phyloP scores from a whole-genome alignment of 352 stramenopile genomes.

The Globisporangium parvum region DNA sequence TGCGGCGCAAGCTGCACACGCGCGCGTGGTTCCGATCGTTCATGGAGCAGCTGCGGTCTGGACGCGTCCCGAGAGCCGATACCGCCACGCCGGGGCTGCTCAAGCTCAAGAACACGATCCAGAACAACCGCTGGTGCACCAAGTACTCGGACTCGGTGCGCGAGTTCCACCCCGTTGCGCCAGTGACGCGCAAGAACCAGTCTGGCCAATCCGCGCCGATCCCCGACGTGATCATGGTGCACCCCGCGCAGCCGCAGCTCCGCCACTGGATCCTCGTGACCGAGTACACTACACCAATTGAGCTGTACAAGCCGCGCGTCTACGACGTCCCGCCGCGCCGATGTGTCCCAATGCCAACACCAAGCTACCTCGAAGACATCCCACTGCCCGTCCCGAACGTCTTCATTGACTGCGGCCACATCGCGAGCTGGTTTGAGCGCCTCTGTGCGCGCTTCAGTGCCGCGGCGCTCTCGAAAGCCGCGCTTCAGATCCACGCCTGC shows the following conservation, averaged over 20 bases:
- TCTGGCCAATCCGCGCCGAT: conserved; percentile 23
- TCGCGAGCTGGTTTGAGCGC: conserved; percentile 65
- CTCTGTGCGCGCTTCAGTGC: conserved; percentile 42
- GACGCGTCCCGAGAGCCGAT: conserved; percentile 41
- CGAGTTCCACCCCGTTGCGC: conserved; percentile 62
- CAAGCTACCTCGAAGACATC: conserved; percentile 68
- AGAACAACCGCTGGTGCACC: conserved; percentile 62
- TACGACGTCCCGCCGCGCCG: conserved; percentile 79
- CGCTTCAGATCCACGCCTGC: conserved; percentile 62
- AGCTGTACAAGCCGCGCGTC: conserved; percentile 72
- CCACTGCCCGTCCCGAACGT: conserved; percentile 65
- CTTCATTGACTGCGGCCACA: conserved; percentile 51
- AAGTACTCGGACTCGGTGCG: conserved; percentile 56
- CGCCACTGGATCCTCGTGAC: conserved; percentile 63
- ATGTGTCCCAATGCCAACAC: conserved; percentile 85
- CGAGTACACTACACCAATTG: conserved; percentile 50
- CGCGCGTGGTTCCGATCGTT: conserved; percentile 88
- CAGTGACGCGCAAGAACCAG: conserved; percentile 77
- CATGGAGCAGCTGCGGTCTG: conserved; percentile 78
- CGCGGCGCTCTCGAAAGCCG: conserved; percentile 47
- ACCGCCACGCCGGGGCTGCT: conserved; percentile 50
- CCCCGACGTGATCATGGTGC: conserved; percentile 52
- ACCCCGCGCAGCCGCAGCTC: conserved; percentile 48
- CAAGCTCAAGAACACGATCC: conserved; percentile 78
- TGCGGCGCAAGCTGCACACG: conserved; percentile 79